Evolutionary conservation across 2,329 filamentous ascomycete genomes (phyloP), one percentile per base, ranked within the genome.

Genomic region (Aspergillus neoniger): DNA sequence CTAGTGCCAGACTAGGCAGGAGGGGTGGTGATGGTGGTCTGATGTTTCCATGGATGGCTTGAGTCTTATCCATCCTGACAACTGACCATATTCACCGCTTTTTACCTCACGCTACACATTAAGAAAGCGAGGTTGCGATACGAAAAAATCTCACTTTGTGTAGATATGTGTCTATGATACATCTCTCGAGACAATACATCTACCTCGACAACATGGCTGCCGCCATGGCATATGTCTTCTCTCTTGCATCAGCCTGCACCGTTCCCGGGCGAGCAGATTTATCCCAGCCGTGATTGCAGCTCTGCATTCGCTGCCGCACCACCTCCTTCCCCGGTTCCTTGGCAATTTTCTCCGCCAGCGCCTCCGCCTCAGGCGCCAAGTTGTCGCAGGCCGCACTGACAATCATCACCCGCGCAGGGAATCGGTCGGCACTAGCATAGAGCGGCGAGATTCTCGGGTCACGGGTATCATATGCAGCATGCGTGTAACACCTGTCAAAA

Each of bases 221-320:
- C 2, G 69, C 74, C 59, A 77, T 56, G 2, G 59, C 60, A 63
- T 79, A 78, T 12, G 72, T 72, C 58, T 72, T 70, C 23, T 76
- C 70, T 57, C 70, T 74, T n/a, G 69, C 70, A 53, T 69, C 58
- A 21, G 61, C 64, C 48, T 74, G 61, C 47, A 68, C 60, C 10
- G 70, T 70, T 23, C 70, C 74, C 28, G 67, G 58, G 49, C 56
- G 59, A 6, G 68, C 63, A n/a, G 55, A 64, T 61, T 79, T 77
- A 57, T 80, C 76, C 68, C 73, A 79, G n/a, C 56, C 77, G 63
- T 80, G 78, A 38, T 66, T 67, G 55, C 74, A 76, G 4, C 67
- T 70, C 41, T 72, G 64, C 69, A 77, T 71, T 43, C 72, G 71
- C 63, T 78, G 71, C 28, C 51, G 59, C 49, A 72, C 63, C 57